Base-by-base conservation (phyloP, 257 asterid species). In the Anisodus tanguticus region DNA sequence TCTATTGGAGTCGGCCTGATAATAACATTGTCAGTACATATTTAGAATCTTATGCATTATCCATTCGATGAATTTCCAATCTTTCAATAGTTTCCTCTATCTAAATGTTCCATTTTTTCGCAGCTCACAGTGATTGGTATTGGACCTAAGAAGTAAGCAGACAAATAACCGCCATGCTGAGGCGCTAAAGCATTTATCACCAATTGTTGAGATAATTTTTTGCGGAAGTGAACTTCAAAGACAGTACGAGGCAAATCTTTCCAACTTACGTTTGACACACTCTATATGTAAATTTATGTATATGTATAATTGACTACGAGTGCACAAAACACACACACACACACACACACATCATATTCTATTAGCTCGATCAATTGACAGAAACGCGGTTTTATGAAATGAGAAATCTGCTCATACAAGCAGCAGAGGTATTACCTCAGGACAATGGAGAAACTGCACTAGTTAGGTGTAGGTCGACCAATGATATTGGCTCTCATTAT, bases 1-100 rank as follows among this genome's bases (percentile, higher is more conserved):
- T 92, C 82, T 92, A 92, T 66, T 92, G 95, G 95, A 83, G 83
- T 37, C 82, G 72, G 31, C 94, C 93, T 43, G 59, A 60, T 54
- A 91, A 92, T 87, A 92, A 91, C 87, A 85, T 90, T 85, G 93
- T 92, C 31, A 87, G 93, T 81, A 83, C 67, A 4, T 41, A 6
- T 7, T 51, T 74, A 22, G 63, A 68, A 45, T 69, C 76, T 47
- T n/a, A 1, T 3, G 4, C 47, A 47, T 9, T 82, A 6, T 66
- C 54, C 76, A 81, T 45, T 22, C n/a, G 59, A 43, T 17, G 57
- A 57, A 41, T 80, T 57, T 37, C 19, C 1, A 19, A n/a, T 66
- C 62, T n/a, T 47, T 67, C 64, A 47, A 5, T 81, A 41, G 59
- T 12, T 62, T 22, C 62, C 47, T 47, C 45, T 11, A 35, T 26